Base-by-base conservation (phyloP, 1,284 basidiomycete species). In the Ustilago esculenta region DNA sequence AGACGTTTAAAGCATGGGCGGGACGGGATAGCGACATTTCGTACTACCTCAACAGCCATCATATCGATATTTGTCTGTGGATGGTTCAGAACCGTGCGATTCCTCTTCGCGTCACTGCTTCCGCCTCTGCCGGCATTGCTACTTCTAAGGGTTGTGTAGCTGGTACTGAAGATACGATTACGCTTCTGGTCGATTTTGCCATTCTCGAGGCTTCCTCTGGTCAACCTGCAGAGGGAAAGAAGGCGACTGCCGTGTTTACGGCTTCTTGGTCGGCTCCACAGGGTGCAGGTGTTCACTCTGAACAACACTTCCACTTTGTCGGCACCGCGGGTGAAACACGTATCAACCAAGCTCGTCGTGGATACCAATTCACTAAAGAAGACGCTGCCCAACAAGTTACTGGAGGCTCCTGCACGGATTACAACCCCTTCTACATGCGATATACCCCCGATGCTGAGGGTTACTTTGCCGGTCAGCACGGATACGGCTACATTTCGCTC, bases 381-480 rank as follows among this genome's bases (percentile, higher is more conserved):
- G 91, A 92, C 35, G 86, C 86, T 15, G 91, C 92, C 45, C 93
- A 92, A 84, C 83, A 86, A 29, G 89, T 88, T 87, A 82, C 63
- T 2, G 68, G 68, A 15, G 68, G 68, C 1, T 3, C n/a, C 5
- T 54, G 59, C 48, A 57, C 56, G 54, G 84, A 83, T 50, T 90
- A 88, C 83, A 92, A 92, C 83, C 91, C 92, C 17, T 94, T 94
- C 87, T 94, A 94, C 84, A 93, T 94, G 90, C 92, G 94, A 80
- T 95, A 95, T 84, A 90, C 92, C 44, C 92, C 92, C 1, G 92
- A 91, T 55, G 90, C 91, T 83, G 90, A 88, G 57, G 93, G 93
- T 12, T 90, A 91, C 84, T 95, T 95, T 80, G 92, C 94, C 76
- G 92, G 92, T 32, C 92, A 94, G 83, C 88, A 89, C 57, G 93